These are phyloP conservation scores for Cutaneotrichosporon dermatis DNA, from an alignment of 1,284 basidiomycete genomes.

Conservation along the genomic window DNA sequence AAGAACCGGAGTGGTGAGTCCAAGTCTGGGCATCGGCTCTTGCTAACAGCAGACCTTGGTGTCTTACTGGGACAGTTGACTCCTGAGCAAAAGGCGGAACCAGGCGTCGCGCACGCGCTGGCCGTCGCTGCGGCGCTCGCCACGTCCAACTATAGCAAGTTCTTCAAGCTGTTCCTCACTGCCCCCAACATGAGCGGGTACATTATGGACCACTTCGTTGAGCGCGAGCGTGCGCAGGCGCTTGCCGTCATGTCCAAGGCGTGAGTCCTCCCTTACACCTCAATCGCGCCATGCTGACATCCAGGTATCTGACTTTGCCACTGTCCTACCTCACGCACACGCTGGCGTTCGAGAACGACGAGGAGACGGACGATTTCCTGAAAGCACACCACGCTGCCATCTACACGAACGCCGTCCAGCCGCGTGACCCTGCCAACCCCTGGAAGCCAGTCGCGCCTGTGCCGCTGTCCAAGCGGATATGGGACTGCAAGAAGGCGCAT, in stretches of 20 bases:
- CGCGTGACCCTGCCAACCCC: constrained; percentile 18
- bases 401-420: constrained; percentile 52
- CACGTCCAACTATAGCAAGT: constrained; percentile 87
- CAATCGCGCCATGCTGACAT: constrained; percentile 10
- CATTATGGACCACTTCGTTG: constrained; percentile 98
- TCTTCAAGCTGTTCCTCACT: constrained; percentile 78
- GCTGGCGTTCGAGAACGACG: constrained; percentile 72
- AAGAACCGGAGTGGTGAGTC: constrained; percentile 82
- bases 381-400: constrained; percentile 62
- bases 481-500: constrained; percentile 53
- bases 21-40: not conserved
- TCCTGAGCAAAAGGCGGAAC: constrained; percentile 72
- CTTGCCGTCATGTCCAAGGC: constrained; percentile 86
- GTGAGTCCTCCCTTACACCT: constrained; percentile 54
- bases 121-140: constrained; percentile 80
- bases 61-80: constrained; percentile 93
- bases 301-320: constrained; percentile 73
- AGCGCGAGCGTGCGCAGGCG: constrained; percentile 81
- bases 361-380: constrained; percentile 68
- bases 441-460: constrained; percentile 27
- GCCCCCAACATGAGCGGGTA: constrained; percentile 98
- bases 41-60: constrained; percentile 70
- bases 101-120: constrained; percentile 82
- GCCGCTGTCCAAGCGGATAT: constrained; percentile 39
- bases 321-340: constrained; percentile 72